Evolutionary conservation across 2,329 filamentous ascomycete species (phyloP), one percentile per base, ranked within the genome.

Genomic region (Bipolaris bicolor): DNA sequence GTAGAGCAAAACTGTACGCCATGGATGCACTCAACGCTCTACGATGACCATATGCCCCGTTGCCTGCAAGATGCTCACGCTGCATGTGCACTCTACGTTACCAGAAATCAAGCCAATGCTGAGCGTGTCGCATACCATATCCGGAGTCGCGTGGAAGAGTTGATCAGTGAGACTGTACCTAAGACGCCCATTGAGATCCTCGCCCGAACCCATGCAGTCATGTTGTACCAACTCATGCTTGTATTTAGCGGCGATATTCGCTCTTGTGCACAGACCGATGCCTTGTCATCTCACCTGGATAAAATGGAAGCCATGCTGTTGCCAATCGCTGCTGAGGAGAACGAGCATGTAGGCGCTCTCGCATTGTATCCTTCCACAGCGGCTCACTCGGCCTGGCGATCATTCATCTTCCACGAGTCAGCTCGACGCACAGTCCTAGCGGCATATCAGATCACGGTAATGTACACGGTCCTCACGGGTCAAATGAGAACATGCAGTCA

Each of bases 381-480:
- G 18, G 66, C 70, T 41, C 62, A 60, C 16, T 61, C 74, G 0
- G 82, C 82, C 43, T 87, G 84, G 84, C 67, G 72, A 7, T 73
- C 76, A 1, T 87, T 82, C 81, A 71, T 84, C 2, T 74, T 85
- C 18, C 78, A 83, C 10, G 84, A 87, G 65, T 85, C 83, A 0
- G 74, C 80, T 1, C 78, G 83, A 2, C 80, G 84, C 15, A 86
- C 84, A 0, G 73, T 82, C 0, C 70, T 86, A 1, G 73, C 82
- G 11, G 68, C 79, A 0, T 81, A 81, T 59, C 83, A 82, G 41
- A 77, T 85, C 56, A 48, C 68, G 5, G 55, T 68, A 10, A 53
- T 73, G n/a, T 72, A 55, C 34, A 52, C 55, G 15, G 33, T 73
- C 2, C 24, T 74, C 0, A 51, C 50, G 6, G 67, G 67, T 9